phyloP scores from a whole-genome alignment of 345 rosid species.

The Acer campestre region DNA sequence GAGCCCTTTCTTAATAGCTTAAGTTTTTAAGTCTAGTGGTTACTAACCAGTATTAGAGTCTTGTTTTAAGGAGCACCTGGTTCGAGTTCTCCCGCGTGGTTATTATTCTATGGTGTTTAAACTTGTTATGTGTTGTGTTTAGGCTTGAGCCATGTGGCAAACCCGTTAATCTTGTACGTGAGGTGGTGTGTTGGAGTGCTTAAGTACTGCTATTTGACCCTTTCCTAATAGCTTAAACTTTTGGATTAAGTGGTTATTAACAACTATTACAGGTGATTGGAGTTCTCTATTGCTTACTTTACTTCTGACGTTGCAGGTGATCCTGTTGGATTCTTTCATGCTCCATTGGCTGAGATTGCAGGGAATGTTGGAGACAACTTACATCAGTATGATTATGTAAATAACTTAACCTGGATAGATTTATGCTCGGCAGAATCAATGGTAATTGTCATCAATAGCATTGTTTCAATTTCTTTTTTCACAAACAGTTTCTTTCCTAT shows the following conservation, averaged over 20 bases:
- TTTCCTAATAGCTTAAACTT: neutral
- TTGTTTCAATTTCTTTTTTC: neutral
- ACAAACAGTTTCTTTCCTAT: neutral
- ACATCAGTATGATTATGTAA: conserved; percentile 45
- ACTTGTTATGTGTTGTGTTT: neutral
- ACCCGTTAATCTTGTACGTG: neutral
- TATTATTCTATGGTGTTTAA: neutral
- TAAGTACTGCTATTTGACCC: neutral
- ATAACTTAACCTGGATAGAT: conserved; percentile 70
- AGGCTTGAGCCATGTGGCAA: neutral
- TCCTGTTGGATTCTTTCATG: conserved; percentile 70
- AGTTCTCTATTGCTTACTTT: conserved; percentile 1
- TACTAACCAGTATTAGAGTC: neutral
- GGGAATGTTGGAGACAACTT: conserved; percentile 41
- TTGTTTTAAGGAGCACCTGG: neutral
- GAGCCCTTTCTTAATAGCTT: neutral
- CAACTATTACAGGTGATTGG: neutral
- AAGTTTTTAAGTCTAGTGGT: neutral
- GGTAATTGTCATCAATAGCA: conserved; percentile 36
- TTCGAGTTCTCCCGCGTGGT: neutral
- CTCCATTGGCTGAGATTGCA: conserved; percentile 72
- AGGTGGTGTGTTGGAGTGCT: neutral
- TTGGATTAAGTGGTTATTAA: neutral
- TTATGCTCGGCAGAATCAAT: conserved; percentile 48
- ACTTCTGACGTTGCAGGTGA: conserved; percentile 55